Conservation (phyloP, 2,329 filamentous ascomycete species). For the Zymoseptoria passerinii region DNA sequence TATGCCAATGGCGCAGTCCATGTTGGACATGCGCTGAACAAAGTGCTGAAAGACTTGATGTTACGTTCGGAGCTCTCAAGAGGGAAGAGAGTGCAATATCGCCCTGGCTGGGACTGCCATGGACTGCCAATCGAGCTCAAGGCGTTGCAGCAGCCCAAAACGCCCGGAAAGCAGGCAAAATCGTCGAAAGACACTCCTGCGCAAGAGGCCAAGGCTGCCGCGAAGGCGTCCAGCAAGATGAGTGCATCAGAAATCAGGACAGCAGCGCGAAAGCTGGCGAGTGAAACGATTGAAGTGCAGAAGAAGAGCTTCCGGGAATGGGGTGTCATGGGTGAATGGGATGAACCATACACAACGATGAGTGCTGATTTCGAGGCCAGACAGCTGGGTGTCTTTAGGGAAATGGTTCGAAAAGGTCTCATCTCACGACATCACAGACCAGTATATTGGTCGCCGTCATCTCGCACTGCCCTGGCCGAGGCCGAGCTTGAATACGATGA, state of each 20-base stretch:
- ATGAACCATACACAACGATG: conserved; percentile 70
- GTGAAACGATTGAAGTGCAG: conserved; percentile 61
- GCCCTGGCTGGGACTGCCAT: conserved; percentile 97
- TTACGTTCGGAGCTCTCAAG: conserved; percentile 70
- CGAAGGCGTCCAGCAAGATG: conserved; percentile 28
- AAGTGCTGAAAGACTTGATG: conserved; percentile 92
- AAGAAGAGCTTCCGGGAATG: conserved; percentile 65
- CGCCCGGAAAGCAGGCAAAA: conserved; percentile 24
- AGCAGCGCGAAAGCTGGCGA: conserved; percentile 58
- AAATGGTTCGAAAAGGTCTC: conserved; percentile 63
- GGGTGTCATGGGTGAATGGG: conserved; percentile 76
- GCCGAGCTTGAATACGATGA: conserved; percentile 80
- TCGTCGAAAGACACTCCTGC: conserved; percentile 29
- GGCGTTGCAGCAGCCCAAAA: conserved; percentile 56
- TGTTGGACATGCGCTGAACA: conserved; percentile 91
- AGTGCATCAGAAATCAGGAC: conserved; percentile 51
- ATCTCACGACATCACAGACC: conserved; percentile 74
- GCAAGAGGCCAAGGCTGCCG: conserved; percentile 24
- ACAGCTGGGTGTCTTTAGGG: conserved; percentile 66
- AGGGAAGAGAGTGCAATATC: conserved; percentile 68
- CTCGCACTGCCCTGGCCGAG: conserved; percentile 70
- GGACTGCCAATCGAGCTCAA: conserved; percentile 96
- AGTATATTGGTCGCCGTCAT: conserved; percentile 80
- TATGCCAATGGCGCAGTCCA: conserved; percentile 93
- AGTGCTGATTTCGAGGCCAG: conserved; percentile 63